phyloP scores from a whole-genome alignment of 805 yeast species.

The Teunomyces panamensis region DNA sequence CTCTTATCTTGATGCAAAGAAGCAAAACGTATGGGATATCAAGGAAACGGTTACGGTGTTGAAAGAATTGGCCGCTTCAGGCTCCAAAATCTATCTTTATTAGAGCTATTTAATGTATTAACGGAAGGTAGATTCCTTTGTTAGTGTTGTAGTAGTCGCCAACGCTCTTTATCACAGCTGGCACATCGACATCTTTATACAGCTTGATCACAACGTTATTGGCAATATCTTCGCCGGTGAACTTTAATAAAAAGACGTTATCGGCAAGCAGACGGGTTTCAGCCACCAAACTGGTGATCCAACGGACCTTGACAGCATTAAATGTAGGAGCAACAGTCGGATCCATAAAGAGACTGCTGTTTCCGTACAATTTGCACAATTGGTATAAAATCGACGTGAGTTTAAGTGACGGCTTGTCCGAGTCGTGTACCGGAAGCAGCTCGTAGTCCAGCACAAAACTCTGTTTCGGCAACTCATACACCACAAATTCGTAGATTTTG shows the following conservation, averaged over 20 bases:
- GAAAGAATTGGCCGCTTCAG: slow-evolving; percentile 38
- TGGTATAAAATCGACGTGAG: not conserved
- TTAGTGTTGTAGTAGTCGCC: slow-evolving; percentile 28
- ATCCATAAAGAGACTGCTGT: slow-evolving; percentile 21
- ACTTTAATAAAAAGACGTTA: slow-evolving; percentile 20
- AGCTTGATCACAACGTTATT: not conserved
- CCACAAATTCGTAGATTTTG: not conserved
- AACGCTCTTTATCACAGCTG: slow-evolving; percentile 4
- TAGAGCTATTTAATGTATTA: slow-evolving; percentile 17
- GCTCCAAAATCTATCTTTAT: slow-evolving; percentile 53
- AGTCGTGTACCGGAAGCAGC: not conserved
- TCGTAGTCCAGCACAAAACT: not conserved
- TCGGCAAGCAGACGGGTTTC: slow-evolving; percentile 17
- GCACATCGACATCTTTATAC: not conserved
- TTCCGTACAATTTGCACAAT: slow-evolving; percentile 1
- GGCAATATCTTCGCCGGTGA: slow-evolving; percentile 6
- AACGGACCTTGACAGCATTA: slow-evolving; percentile 25
- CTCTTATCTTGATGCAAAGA: slow-evolving; percentile 58
- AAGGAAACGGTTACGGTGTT: slow-evolving; percentile 43
- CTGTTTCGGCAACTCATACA: not conserved
- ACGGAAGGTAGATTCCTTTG: slow-evolving; percentile 19
- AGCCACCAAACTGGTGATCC: slow-evolving; percentile 18
- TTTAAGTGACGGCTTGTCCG: slow-evolving; percentile 1
- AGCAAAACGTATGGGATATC: slow-evolving; percentile 59
- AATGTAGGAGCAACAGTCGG: slow-evolving; percentile 15